Percentiles rank a stretch among this genome's conserved stretches.
Conservation (phyloP, 192 early-diverging fungal genomes). For the Gorgonomyces haynaldii region DNA sequence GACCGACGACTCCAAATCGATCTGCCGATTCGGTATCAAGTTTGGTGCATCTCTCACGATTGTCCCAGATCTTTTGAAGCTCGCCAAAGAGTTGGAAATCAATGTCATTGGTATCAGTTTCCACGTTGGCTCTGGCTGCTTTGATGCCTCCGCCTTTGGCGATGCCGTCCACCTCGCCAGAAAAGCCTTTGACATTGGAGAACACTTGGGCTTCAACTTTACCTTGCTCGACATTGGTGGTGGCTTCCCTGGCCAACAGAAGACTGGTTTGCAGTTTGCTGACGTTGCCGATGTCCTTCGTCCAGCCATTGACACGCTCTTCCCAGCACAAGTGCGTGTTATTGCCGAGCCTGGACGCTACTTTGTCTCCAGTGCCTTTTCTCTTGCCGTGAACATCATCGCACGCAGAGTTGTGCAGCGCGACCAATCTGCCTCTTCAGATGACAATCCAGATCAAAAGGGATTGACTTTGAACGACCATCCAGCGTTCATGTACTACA, state of each 20-base stretch:
- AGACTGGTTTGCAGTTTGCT: slow-evolving; percentile 69
- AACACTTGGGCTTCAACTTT: slow-evolving; percentile 60
- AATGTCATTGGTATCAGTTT: slow-evolving; percentile 85
- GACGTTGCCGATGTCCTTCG: slow-evolving; percentile 68
- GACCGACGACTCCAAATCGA: slow-evolving; percentile 84
- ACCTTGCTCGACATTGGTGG: slow-evolving; percentile 62
- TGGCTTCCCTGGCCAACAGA: slow-evolving; percentile 82
- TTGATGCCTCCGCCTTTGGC: slow-evolving; percentile 72
- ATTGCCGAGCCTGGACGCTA: slow-evolving; percentile 98
- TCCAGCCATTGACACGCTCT: slow-evolving; percentile 64
- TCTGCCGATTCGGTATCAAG: slow-evolving; percentile 89
- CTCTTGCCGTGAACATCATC: slow-evolving; percentile 84
- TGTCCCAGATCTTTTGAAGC: slow-evolving; percentile 53
- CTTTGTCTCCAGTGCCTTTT: slow-evolving; percentile 88
- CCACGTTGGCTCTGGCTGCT: slow-evolving; percentile 95
- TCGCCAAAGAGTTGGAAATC: slow-evolving; percentile 68
- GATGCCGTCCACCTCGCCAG: slow-evolving; percentile 83
- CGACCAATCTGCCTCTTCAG: slow-evolving; percentile 10
- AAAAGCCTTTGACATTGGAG: slow-evolving; percentile 80
- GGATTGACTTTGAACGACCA: slow-evolving; percentile 24
- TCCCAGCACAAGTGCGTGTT: slow-evolving; percentile 75
- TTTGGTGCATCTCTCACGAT: slow-evolving; percentile 80
- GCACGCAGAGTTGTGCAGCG: slow-evolving; percentile 69
- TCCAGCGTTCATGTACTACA: slow-evolving; percentile 72
- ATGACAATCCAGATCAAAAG: slow-evolving; percentile 3